A percentile compares a stretch with the other conserved stretches of the same genome.
phyloP scores from a whole-genome alignment of 1,284 basidiomycete genomes.

The Meripilus lineatus region DNA sequence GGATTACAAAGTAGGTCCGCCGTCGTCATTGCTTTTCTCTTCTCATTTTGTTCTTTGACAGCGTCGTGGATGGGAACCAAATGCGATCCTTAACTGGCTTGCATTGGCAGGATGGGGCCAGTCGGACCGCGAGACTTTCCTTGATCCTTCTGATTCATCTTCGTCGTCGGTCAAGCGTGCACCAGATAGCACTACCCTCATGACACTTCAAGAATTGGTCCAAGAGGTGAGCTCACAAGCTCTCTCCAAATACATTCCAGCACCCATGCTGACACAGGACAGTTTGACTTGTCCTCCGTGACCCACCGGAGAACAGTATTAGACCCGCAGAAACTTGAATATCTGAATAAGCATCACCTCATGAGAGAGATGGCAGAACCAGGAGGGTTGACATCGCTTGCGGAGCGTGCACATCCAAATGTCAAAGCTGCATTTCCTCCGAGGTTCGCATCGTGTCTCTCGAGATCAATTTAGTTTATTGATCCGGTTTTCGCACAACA shows the following conservation, averaged over 20 bases:
- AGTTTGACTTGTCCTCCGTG: constrained; percentile 70
- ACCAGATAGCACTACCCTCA: constrained; percentile 61
- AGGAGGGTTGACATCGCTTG: constrained; percentile 42
- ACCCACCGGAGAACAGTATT: constrained; percentile 75
- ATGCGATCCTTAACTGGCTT: constrained; percentile 89
- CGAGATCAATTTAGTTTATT: constrained; percentile 1
- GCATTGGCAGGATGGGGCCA: constrained; percentile 88
- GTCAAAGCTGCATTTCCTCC: constrained; percentile 45
- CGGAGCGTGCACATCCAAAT: constrained; percentile 40
- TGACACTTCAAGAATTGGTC: constrained; percentile 64
- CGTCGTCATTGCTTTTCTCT: constrained; percentile 1
- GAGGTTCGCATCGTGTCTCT: constrained; percentile 31
- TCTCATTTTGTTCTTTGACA: constrained; percentile 24
- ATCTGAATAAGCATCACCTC: constrained; percentile 77
- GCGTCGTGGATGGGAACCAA: constrained; percentile 84
- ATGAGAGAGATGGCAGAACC: constrained; percentile 41
- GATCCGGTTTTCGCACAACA: constrained; percentile 18
- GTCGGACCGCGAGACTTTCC: neutral
- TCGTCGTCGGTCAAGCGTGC: constrained; percentile 27
- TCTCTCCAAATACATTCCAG: neutral
- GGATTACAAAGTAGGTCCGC: constrained; percentile 66
- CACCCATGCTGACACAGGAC: neutral
- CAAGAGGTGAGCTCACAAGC: constrained; percentile 39
- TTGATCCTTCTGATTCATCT: neutral
- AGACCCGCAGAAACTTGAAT: constrained; percentile 67